These are phyloP conservation scores for Colletotrichum destructivum DNA, from an alignment of 2,329 filamentous ascomycete genomes.

Conservation along the genomic window DNA sequence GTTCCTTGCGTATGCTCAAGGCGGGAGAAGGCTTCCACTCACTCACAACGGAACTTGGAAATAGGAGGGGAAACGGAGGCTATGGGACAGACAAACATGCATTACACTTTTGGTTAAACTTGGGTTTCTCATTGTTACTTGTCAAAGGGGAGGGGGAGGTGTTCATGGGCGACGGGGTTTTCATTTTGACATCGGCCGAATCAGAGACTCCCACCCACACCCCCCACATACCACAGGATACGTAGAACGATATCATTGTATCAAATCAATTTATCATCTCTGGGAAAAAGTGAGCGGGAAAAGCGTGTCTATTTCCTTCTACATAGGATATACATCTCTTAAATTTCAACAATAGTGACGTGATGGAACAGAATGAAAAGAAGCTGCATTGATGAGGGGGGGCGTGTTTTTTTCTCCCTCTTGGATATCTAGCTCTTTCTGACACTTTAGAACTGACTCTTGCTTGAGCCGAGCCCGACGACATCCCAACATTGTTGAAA, in stretches of 20 bases:
- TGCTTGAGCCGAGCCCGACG: background rate
- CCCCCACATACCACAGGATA: slow-evolving; percentile 7
- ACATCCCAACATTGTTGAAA: slow-evolving; percentile 3
- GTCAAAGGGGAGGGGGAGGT: slow-evolving; percentile 3
- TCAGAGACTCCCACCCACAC: slow-evolving; percentile 24
- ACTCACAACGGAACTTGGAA: slow-evolving; percentile 1
- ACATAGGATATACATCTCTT: no score
- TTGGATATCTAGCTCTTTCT: background rate
- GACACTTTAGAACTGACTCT: slow-evolving; percentile 4
- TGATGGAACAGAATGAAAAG: no score
- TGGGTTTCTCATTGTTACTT: background rate
- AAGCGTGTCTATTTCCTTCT: no score
- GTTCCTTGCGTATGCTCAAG: background rate
- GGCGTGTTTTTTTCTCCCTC: no score
- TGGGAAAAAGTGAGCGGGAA: no score
- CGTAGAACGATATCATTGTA: slow-evolving; percentile 42
- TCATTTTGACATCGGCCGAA: slow-evolving; percentile 21
- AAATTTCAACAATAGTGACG: no score
- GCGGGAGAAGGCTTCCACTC: background rate
- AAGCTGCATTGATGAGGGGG: no score
- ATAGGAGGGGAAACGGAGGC: background rate
- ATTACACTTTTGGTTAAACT: slow-evolving; percentile 9
- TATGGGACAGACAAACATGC: slow-evolving; percentile 17
- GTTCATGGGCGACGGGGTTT: slow-evolving; percentile 6
- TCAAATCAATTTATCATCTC: background rate